Base-by-base conservation (phyloP, 1,284 basidiomycete species). In the Moesziomyces globuligerus region DNA sequence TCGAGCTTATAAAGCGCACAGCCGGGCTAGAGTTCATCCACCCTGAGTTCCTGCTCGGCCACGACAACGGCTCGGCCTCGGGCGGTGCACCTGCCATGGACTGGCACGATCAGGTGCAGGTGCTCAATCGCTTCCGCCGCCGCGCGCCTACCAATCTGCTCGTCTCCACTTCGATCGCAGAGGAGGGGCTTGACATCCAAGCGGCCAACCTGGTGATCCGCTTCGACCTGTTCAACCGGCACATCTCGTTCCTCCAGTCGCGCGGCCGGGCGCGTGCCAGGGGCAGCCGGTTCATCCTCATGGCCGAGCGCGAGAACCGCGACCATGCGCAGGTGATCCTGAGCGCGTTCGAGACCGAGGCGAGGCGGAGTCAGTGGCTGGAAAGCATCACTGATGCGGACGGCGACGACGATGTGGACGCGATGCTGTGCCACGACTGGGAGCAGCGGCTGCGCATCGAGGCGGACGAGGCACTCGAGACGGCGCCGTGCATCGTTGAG, bases 181-280 rank as follows among this genome's bases (percentile, higher is more conserved):
- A 78, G 40, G 76, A 78, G 34, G 76, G 76, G 0, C 49, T 78
- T 40, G 76, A 76, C 52, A 73, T 78, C 34, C 64, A 60, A 36
- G 65, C 70, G 0, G 72, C 72, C 52, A 76, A 78, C 37, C 52
- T 74, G 21, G 72, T 78, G 7, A 60, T 78, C 15, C 68, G 76
- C 7, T 76, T 76, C 49, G 74, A 78, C 40, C 59, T 76, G 9
- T 74, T 74, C 50, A 60, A 53, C 34, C 56, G 61, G 6, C 74
- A 74, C 45, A 69, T 74, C n/a, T 59, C 61, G 10, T 76, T 72
- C 60, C 46, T 78, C 3, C 75, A 78, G 37, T 71, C 66, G 17
- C 49, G 58, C 13, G 75, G 75, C 6, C 48, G 75, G 6, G 75
- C 75, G 0, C 50, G 75, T 4, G 57, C 60, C 25, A 50, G 36